Evolutionary conservation across 768 basidiomycete species (phyloP).

Genomic region (Ramaria sp.): DNA sequence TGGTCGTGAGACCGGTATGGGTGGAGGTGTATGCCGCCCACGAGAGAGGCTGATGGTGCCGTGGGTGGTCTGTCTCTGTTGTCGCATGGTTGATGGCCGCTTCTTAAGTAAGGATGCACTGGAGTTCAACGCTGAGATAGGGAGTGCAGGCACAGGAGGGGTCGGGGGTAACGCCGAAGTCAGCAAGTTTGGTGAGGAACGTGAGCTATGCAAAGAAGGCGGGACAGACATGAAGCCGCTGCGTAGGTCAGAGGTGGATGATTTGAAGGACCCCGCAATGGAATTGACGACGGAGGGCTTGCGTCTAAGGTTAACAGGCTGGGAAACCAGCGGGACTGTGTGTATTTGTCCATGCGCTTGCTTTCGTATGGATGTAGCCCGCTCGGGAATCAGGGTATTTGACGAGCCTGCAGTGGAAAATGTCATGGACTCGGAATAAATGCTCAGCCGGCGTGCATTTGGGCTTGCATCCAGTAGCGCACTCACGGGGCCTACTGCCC

Average conservation of each 20-base stretch:
- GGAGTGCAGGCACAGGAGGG: not conserved
- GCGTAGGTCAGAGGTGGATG: not conserved
- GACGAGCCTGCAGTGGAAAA: not conserved
- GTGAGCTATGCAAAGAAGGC: not conserved
- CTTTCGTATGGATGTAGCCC: not conserved
- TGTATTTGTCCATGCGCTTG: not conserved
- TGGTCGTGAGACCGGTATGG: not conserved
- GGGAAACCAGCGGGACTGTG: not conserved
- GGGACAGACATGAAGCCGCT: not conserved
- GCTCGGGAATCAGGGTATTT: not conserved
- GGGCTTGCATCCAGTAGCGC: slow-evolving; percentile 4
- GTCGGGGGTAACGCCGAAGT: not conserved
- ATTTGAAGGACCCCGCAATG: not conserved
- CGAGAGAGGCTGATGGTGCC: not conserved
- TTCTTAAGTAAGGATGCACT: not conserved
- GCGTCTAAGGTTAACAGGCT: slow-evolving; percentile 1
- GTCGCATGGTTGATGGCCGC: slow-evolving; percentile 3
- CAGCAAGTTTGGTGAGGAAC: slow-evolving; percentile 1
- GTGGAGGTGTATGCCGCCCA: not conserved
- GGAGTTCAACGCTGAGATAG: not conserved
- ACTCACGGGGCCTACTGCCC: slow-evolving; percentile 42
- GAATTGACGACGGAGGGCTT: slow-evolving; percentile 3
- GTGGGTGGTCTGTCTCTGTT: not conserved
- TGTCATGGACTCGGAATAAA: not conserved
- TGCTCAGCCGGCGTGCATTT: not conserved